These are phyloP conservation scores for Cupressus sempervirens DNA, from an alignment of 75 land plant species.

Conservation along the genomic window DNA sequence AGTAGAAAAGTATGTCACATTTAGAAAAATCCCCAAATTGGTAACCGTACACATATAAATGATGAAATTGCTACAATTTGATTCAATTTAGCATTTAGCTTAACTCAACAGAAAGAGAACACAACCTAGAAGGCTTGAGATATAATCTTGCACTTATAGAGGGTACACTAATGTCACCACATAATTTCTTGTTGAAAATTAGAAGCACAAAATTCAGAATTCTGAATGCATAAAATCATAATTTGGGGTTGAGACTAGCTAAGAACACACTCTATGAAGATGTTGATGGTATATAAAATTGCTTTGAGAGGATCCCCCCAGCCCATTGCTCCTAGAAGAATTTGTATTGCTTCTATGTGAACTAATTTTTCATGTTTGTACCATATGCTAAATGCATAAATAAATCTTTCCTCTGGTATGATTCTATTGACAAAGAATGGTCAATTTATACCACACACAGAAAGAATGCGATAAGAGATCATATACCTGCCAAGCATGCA, in stretches of 20 bases:
- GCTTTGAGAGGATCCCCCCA: slow-evolving; percentile 8
- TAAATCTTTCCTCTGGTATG: too few relatives aligned
- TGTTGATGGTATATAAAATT: not conserved
- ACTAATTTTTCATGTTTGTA: too few relatives aligned
- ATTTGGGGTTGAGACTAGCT: not conserved
- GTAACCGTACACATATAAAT: too few relatives aligned
- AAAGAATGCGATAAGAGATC: too few relatives aligned
- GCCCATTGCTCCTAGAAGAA: not conserved
- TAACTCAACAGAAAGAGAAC: not conserved
- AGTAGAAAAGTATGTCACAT: not conserved
- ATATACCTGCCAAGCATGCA: too few relatives aligned
- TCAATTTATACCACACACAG: too few relatives aligned
- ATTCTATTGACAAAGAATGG: too few relatives aligned
- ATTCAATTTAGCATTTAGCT: not conserved
- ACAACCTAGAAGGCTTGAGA: not conserved
- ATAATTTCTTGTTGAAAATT: slow-evolving; percentile 30
- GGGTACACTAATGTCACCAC: slow-evolving; percentile 62
- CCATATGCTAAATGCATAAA: too few relatives aligned
- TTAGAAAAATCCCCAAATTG: not conserved
- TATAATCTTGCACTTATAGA: slow-evolving; percentile 36
- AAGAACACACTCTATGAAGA: slow-evolving; percentile 5
- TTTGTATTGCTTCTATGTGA: not conserved
- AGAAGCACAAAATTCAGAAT: not conserved
- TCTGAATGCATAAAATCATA: not conserved
- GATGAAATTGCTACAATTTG: not conserved